phyloP scores from a whole-genome alignment of 441 rosid species.

The Jatropha multifida region DNA sequence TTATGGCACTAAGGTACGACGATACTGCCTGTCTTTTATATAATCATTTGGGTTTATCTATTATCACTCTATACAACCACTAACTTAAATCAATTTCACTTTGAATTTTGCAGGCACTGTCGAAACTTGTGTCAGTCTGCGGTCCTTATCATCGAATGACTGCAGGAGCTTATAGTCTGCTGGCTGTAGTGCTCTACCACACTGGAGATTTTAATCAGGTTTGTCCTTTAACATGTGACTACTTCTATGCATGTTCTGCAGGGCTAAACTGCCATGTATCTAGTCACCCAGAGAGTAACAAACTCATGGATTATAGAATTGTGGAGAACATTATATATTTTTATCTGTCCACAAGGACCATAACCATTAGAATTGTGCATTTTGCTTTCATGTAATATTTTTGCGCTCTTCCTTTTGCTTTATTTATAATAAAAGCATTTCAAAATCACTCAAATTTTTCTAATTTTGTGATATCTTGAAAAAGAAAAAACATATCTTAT shows the following conservation, averaged over 20 bases:
- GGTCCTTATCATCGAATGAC: constrained; percentile 89
- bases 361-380: neutral
- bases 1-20: constrained; percentile 72
- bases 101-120: constrained; percentile 60
- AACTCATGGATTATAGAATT: constrained; percentile 8
- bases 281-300: constrained; percentile 1
- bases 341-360: neutral
- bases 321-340: neutral
- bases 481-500: neutral
- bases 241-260: constrained; percentile 10
- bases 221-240: constrained; percentile 25
- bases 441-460: neutral
- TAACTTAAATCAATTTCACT: constrained; percentile 24
- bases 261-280: neutral
- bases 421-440: neutral
- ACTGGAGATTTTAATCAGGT: constrained; percentile 96
- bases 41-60: neutral
- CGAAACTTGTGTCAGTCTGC: constrained; percentile 82
- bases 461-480: neutral
- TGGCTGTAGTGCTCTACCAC: constrained; percentile 91
- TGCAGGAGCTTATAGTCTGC: constrained; percentile 89
- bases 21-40: constrained; percentile 3
- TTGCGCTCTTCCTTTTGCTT: neutral
- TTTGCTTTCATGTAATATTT: neutral
- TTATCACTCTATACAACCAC: neutral